Percentiles rank a stretch among this genome's conserved stretches.
These are phyloP conservation scores for Spergularia azorica DNA, from an alignment of 179 eudicot species.

Conservation along the genomic window DNA sequence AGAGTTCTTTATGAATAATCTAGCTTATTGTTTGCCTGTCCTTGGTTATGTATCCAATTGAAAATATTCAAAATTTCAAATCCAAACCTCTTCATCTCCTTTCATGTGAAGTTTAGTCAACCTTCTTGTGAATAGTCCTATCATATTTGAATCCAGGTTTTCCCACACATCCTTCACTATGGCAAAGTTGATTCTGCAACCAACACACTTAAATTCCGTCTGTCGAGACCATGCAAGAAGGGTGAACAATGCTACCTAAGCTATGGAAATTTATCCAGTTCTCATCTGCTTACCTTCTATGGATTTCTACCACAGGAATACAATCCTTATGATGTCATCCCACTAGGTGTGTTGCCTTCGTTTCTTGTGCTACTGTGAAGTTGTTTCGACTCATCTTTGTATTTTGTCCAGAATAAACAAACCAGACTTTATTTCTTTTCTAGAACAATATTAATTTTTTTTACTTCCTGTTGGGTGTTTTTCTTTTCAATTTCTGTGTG, in stretches of 20 bases:
- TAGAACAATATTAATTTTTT: not conserved
- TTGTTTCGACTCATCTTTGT: not conserved
- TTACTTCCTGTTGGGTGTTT: not conserved
- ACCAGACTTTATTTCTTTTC: not conserved
- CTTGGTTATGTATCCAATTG: too few relatives aligned
- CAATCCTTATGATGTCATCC: constrained; percentile 80
- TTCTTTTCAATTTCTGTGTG: not conserved
- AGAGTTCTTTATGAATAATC: not conserved
- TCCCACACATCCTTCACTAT: constrained; percentile 80
- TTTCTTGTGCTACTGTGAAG: not conserved
- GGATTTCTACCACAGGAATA: constrained; percentile 76
- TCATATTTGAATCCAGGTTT: constrained; percentile 47
- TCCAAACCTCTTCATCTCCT: not conserved
- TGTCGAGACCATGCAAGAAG: constrained; percentile 75
- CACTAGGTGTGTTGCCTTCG: constrained; percentile 56
- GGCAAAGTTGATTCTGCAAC: constrained; percentile 73
- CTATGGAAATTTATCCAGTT: constrained; percentile 82
- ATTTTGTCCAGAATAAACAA: not conserved
- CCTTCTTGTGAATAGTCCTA: not conserved
- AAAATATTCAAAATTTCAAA: too few relatives aligned
- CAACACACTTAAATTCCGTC: constrained; percentile 67
- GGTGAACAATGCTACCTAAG: constrained; percentile 91
- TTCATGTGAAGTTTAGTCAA: not conserved
- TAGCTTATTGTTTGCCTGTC: not conserved
- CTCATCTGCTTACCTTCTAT: constrained; percentile 88